Base-by-base conservation (phyloP, 768 basidiomycete genomes). In the Tulasnella sp. region DNA sequence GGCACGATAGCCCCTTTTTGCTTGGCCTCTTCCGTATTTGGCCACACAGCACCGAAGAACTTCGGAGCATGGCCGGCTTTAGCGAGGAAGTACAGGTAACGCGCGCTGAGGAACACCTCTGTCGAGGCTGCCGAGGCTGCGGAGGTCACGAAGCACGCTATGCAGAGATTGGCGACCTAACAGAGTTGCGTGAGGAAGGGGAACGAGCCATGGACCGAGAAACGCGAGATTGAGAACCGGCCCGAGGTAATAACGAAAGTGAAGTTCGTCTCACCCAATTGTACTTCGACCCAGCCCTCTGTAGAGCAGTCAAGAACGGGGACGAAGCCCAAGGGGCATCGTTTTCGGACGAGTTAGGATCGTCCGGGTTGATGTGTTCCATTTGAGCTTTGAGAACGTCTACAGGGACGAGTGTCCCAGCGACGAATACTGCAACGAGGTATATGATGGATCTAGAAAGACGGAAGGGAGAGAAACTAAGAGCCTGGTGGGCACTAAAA, bases 61-160 rank as follows among this genome's bases (percentile, higher is more conserved):
- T 26, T 15, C 15, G 80, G 80, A 16, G 80, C 80, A 39, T 80
- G 80, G 1, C 79, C 77, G 10, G 73, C 67, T 61, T 75, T 70
- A 0, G 78, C 78, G 29, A 80, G 37, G 40, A 48, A 78, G 61
- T 69, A 80, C 15, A 80, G 61, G 44, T 74, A 71, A 3, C 79
- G 79, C n/a, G 77, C 69, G 20, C 78, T 37, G 29, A 78, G 78
- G 78, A 76, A 80, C 39, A 78, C 39, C 10, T 73, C 76, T 26
- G 44, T 32, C 18, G 78, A 75, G 9, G 78, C 78, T 1, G 78
- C 78, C 1, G 78, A 79, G 5, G 70, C 70, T 15, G 78, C 78
- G 32, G 78, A 79, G 10, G 74, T 70, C 35, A 79, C n/a, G 26
- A 79, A 69, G 11, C 40, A n/a, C 13, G 57, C 75, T 37, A 73